These are phyloP conservation scores for Lodderomyces pseudojiufengensis DNA, from an alignment of 1,139 yeast genomes.

Conservation along the genomic window DNA sequence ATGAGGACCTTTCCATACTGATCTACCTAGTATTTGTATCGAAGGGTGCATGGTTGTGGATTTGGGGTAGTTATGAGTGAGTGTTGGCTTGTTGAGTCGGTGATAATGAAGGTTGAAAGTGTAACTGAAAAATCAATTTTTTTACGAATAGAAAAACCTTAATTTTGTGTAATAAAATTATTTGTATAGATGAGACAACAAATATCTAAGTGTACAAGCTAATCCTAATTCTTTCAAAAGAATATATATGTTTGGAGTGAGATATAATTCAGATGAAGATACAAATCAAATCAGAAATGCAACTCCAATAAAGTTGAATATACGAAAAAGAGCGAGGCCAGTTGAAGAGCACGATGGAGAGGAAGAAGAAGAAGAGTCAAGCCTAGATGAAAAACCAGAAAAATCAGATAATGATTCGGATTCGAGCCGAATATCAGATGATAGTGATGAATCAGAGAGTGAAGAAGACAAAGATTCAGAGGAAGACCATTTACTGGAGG, in stretches of 20 bases:
- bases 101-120: background rate
- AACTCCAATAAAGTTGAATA: conserved; percentile 1
- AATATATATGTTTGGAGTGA: conserved; percentile 9
- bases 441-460: conserved; percentile 7
- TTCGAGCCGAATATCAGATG: too few relatives aligned
- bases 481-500: conserved; percentile 4
- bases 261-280: conserved; percentile 10
- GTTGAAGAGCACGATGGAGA: conserved; percentile 12
- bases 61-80: conserved; percentile 1
- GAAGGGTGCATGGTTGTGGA: conserved; percentile 53
- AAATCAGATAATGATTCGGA: too few relatives aligned
- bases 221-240: background rate
- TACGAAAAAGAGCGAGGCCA: conserved; percentile 18
- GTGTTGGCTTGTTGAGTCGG: conserved; percentile 1
- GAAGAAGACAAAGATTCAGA: conserved; percentile 8
- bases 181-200: conserved; percentile 1
- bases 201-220: background rate
- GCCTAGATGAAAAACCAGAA: too few relatives aligned
- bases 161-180: background rate
- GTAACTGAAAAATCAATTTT: too few relatives aligned
- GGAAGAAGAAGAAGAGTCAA: conserved; percentile 12
- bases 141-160: conserved; percentile 1
- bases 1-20: conserved; percentile 93
- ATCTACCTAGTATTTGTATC: conserved; percentile 48
- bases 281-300: background rate